These are phyloP conservation scores for Plasmodium vivax DNA, from an alignment of 169 alveolate species.

Conservation along the genomic window DNA sequence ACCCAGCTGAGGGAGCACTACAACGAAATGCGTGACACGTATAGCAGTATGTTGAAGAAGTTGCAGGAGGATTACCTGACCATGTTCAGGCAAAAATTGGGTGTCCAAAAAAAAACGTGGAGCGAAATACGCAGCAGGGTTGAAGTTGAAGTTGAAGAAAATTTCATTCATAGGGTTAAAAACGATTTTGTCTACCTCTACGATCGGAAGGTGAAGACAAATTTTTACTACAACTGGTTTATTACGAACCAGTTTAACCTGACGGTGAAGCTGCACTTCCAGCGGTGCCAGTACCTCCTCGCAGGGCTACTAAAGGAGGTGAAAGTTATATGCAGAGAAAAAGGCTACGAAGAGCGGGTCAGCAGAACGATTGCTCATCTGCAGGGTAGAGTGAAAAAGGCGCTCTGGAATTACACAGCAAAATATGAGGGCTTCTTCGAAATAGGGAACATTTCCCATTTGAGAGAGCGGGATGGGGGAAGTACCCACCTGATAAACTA, in stretches of 20 bases:
- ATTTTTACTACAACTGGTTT: slow-evolving; percentile 23
- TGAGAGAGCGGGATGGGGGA: background rate
- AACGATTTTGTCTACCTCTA: slow-evolving; percentile 21
- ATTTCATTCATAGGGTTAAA: slow-evolving; percentile 1
- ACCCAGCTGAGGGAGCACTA: background rate
- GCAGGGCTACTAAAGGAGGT: background rate
- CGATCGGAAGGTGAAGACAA: slow-evolving; percentile 22
- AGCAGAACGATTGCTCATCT: background rate
- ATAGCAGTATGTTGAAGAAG: background rate
- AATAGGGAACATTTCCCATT: background rate
- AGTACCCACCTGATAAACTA: background rate
- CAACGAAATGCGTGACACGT: background rate
- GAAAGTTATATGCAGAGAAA: background rate
- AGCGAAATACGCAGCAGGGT: background rate
- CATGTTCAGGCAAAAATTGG: background rate
- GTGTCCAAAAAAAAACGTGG: background rate
- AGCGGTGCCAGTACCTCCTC: background rate
- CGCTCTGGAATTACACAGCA: background rate
- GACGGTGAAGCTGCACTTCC: background rate
- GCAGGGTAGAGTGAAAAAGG: background rate
- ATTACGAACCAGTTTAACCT: slow-evolving; percentile 24
- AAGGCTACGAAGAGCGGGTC: slow-evolving; percentile 3
- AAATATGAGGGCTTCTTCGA: background rate
- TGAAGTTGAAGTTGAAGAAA: slow-evolving; percentile 1
- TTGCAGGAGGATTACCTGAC: slow-evolving; percentile 2